Evolutionary conservation across 768 basidiomycete genomes (phyloP), one percentile per base, ranked within the genome.

Genomic region (Lyophyllum shimeji): DNA sequence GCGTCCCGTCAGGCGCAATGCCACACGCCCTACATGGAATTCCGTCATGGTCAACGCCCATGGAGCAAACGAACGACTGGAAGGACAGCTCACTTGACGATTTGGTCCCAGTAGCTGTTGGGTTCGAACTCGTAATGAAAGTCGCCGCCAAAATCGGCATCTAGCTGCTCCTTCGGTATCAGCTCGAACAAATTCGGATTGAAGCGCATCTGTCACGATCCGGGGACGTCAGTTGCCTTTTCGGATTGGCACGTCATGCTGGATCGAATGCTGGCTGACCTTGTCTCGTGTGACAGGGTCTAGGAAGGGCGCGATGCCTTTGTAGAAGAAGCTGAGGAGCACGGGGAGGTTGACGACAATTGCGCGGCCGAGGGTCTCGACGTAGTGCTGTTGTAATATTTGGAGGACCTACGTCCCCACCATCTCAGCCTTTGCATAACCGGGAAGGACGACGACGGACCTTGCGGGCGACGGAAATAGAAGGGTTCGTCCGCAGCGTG

Each of bases 261-360:
- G 33, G 24, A 3, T 29, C 17, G 13, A 15, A 29, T 29, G 29
- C 3, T 3, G 15, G 61, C 77, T 27, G 23, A 88, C 89, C 84
- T 95, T 95, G 65, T 93, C 91, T 43, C 90, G 78, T 0, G 93
- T 95, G 27, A 93, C 84, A 6, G 93, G 93, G 66, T 95, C 93
- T 48, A 95, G 68, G 75, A 95, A 93, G 0, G 93, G 92, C 8
- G 86, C 74, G 60, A 95, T 93, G 42, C 86, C 90, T 64, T 88
- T 94, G 70, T 86, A 89, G 73, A 90, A 89, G 71, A 89, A 89
- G 64, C 68, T 84, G 46, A 90, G 79, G 11, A 93, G 76, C 60
- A 79, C 70, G 3, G 93, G 91, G 24, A 93, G 84, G 66, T 93
- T 93, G 46, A 89, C 84, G 47, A 95, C 86, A 37, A 94, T 76